Base-by-base conservation (phyloP, 768 basidiomycete genomes). In the Agaricus sinodeliciosus region DNA sequence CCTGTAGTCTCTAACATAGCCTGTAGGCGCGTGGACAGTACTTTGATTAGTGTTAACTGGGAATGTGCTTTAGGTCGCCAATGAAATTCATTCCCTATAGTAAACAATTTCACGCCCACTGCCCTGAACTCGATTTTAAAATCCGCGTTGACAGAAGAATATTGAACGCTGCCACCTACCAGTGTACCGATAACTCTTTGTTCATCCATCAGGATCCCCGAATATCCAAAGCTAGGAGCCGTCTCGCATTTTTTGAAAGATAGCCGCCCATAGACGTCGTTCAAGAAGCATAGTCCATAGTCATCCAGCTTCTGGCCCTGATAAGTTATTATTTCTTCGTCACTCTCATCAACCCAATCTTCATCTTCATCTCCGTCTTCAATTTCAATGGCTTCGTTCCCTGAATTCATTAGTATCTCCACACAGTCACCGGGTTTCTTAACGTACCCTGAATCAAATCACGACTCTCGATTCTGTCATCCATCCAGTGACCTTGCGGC, bases 191-290 rank as follows among this genome's bases (percentile, higher is more conserved):
- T 43, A 7, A 75, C 57, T 57, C 72, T 64, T 53, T 73, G 69
- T 56, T 75, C 74, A 35, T 74, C 74, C 61, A 74, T 61, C 42
- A 75, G 55, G 16, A 73, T 58, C 2, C 69, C 70, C 42, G 67
- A 59, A 53, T 63, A 74, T 0, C 41, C 22, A 25, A 58, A 61
- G 9, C 26, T 7, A 4, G 43, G 26, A 9, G 49, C 47, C 1
- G 58, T 53, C 5, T 57, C 40, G 45, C 52, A 60, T 3, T 49
- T 57, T 3, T 66, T 60, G 51, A 65, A 73, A 3, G 66, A 65
- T 41, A 74, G 27, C 16, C 28, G 47, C 4, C 55, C 56, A 11
- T 42, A 25, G 0, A 59, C 53, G 1, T 50, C 50, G 15, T 43
- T 51, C 31, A 40, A 39, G 48, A 59, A 59, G 25, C 55, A 59